Evolutionary conservation across 176 grass and related monocot species (phyloP).

Genomic region (Ensete ventricosum): DNA sequence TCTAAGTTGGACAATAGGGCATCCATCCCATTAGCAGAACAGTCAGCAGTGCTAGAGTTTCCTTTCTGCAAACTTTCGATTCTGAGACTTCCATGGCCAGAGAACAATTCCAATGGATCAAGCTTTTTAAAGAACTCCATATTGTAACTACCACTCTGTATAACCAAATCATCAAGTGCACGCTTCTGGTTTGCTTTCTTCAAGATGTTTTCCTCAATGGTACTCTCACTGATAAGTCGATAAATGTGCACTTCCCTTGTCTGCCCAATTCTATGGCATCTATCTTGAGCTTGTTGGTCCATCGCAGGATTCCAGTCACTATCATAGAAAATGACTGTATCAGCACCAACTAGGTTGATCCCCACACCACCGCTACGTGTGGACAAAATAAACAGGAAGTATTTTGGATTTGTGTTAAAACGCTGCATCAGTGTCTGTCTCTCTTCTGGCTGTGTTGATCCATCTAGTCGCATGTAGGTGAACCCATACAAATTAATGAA

Average conservation of each 20-base stretch:
- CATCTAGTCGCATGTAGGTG: constrained; percentile 92
- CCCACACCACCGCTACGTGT: constrained; percentile 96
- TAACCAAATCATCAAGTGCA: constrained; percentile 89
- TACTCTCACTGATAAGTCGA: constrained; percentile 87
- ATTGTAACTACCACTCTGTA: constrained; percentile 94
- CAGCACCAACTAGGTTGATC: constrained; percentile 93
- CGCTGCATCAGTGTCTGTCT: constrained; percentile 96
- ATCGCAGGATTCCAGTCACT: constrained; percentile 99
- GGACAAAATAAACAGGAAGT: constrained; percentile 96
- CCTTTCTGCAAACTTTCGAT: constrained; percentile 35
- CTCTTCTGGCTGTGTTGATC: constrained; percentile 87
- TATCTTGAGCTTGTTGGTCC: constrained; percentile 99
- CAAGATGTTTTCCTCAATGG: constrained; percentile 98
- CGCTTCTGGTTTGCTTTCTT: constrained; percentile 99
- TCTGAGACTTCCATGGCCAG: constrained; percentile 40
- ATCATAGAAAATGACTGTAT: constrained; percentile 99
- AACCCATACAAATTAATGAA: constrained; percentile 99
- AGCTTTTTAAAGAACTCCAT: constrained; percentile 98
- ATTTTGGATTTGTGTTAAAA: constrained; percentile 95
- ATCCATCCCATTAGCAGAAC: constrained; percentile 29
- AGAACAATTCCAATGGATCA: constrained; percentile 95
- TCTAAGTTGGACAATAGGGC: constrained; percentile 56
- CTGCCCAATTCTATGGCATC: constrained; percentile 96
- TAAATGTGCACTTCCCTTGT: constrained; percentile 99
- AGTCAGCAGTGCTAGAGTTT: constrained; percentile 20